These are phyloP conservation scores for Podospora sp. DNA, from an alignment of 495 filamentous ascomycete genomes.

Conservation along the genomic window DNA sequence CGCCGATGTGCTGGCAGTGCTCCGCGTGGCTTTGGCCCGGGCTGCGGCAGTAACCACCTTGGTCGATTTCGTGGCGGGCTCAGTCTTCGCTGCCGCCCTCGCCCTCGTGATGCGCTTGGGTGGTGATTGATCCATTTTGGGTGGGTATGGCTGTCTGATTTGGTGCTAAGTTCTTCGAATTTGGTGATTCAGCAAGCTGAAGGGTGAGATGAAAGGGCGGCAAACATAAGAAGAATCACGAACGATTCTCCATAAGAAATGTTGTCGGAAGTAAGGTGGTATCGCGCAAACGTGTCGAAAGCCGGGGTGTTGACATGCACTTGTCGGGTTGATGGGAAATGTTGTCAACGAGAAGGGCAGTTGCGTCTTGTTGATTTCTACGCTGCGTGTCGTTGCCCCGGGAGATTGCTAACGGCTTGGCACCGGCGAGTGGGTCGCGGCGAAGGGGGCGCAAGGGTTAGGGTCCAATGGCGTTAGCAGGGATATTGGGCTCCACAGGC, in stretches of 20 bases:
- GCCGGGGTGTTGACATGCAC: conserved; percentile 22
- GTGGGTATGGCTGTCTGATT: not conserved
- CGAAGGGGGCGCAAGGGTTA: conserved; percentile 1
- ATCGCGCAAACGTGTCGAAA: not conserved
- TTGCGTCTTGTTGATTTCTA: conserved; percentile 22
- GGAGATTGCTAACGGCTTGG: conserved; percentile 18
- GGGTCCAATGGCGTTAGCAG: not conserved
- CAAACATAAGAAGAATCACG: conserved; percentile 22
- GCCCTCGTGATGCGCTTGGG: conserved; percentile 64
- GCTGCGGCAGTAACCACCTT: conserved; percentile 40
- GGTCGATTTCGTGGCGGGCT: conserved; percentile 40
- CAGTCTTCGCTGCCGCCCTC: conserved; percentile 54
- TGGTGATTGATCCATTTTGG: conserved; percentile 50
- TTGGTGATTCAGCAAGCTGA: conserved; percentile 3
- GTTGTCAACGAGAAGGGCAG: conserved; percentile 20
- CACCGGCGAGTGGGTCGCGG: not conserved
- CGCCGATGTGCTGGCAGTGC: conserved; percentile 27
- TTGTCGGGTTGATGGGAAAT: conserved; percentile 16
- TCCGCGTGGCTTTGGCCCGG: conserved; percentile 43
- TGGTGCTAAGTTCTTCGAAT: conserved; percentile 4
- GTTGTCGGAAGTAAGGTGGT: not conserved
- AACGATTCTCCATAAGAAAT: conserved; percentile 27
- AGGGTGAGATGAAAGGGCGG: conserved; percentile 1
- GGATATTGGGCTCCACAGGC: not conserved
- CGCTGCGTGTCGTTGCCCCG: conserved; percentile 32